A percentile compares a stretch with the other conserved stretches of the same genome.
phyloP scores from a whole-genome alignment of 306 rosid genomes.

The Trichosanthes cucumerina region DNA sequence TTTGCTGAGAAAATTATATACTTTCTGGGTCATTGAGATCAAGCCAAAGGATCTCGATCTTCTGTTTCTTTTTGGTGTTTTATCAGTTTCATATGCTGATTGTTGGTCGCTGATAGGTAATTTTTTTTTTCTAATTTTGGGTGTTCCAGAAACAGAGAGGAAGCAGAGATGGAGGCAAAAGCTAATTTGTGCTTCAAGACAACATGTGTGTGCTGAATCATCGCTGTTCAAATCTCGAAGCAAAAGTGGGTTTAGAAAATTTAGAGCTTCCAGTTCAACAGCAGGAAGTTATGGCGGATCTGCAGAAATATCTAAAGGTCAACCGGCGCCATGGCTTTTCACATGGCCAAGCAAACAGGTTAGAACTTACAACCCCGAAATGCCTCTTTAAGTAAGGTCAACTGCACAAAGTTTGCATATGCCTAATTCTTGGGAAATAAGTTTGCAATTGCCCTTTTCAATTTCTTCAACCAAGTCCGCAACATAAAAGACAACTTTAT shows the following conservation, averaged over 20 bases:
- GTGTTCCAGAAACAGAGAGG: background rate
- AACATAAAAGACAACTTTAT: background rate
- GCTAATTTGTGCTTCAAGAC: background rate
- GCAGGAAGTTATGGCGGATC: constrained; percentile 12
- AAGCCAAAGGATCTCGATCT: background rate
- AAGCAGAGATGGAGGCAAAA: background rate
- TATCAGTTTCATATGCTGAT: background rate
- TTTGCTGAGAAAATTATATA: background rate
- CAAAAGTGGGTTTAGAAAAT: background rate
- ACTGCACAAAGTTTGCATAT: background rate
- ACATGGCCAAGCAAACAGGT: constrained; percentile 5
- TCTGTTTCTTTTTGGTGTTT: background rate
- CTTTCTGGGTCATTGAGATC: background rate
- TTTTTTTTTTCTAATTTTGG: background rate
- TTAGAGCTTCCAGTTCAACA: background rate
- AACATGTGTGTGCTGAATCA: background rate
- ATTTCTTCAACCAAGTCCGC: background rate
- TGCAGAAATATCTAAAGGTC: background rate
- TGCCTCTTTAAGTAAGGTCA: background rate
- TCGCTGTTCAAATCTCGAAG: background rate
- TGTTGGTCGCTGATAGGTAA: background rate
- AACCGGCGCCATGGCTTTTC: constrained; percentile 1
- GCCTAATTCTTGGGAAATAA: background rate
- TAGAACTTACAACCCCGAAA: background rate
- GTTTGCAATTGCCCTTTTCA: background rate